Conservation (phyloP, 2,329 filamentous ascomycete species). For the Erysiphe pulchra region DNA sequence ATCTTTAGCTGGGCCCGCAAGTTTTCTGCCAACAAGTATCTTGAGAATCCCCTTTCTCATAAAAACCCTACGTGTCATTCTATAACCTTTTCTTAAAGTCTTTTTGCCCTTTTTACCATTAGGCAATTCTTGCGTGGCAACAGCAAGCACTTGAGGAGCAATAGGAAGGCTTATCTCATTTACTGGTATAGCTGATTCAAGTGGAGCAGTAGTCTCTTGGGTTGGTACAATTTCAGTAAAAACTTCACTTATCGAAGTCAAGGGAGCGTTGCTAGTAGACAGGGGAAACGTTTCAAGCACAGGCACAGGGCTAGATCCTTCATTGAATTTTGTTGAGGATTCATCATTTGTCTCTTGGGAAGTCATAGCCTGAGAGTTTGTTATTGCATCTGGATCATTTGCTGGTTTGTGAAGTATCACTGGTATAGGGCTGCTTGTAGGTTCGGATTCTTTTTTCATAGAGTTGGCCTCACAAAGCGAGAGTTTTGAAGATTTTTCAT, state of each 20-base stretch:
- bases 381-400: not conserved
- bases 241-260: not conserved
- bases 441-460: not conserved
- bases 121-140: not conserved
- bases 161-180: not conserved
- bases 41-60: conserved; percentile 6
- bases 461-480: not conserved
- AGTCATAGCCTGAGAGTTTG: not conserved
- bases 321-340: not conserved
- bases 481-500: not conserved
- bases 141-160: not conserved
- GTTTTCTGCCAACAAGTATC: conserved; percentile 8
- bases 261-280: not conserved
- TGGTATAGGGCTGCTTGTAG: not conserved
- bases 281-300: not conserved
- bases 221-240: not conserved
- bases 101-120: not conserved
- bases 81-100: conserved; percentile 1
- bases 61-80: conserved; percentile 3
- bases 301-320: not conserved
- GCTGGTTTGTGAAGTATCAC: no score
- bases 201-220: not conserved
- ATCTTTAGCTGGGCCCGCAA: conserved; percentile 6
- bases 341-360: not conserved
- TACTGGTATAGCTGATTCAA: not conserved